Evolutionary conservation across 495 filamentous ascomycete genomes (phyloP), one percentile per base, ranked within the genome.

Genomic region (Penicillium cataractarum): DNA sequence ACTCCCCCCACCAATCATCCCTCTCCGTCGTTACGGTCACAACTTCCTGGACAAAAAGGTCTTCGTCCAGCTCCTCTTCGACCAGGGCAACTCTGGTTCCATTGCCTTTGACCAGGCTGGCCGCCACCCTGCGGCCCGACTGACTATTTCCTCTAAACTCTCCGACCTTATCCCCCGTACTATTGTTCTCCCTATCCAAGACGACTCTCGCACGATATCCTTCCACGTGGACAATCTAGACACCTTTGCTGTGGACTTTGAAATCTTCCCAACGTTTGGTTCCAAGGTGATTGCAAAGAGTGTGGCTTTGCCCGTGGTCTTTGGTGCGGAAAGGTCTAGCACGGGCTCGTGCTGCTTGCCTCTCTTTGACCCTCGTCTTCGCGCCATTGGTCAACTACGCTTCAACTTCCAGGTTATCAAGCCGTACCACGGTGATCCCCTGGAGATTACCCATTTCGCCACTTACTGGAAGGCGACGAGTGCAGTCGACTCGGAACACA

Each of bases 401-500:
- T 98, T 99, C 80, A 87, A 91, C 62, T 96, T 90, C 64, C 93
- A 97, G 72, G 90, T 98, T 35, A 97, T 99, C 71, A 97, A 96
- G 71, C 94, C 95, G 2, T 99, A 97, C 76, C 87, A 88, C 63
- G 94, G 96, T n/a, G 89, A 90, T 62, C 92, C 96, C 3, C 78
- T 98, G 39, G 96, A 98, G 72, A 97, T 99, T 56, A 96, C 94
- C 1, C 91, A 97, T 65, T 98, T 98, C 71, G 95, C 96, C 57
- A 98, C 95, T 3, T 99, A 99, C 76, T 99, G 95, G 95, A 98
- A 97, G 76, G 94, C 93, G 1, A 99, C 96, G 5, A 97, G 91
- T 68, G 92, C 96, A 61, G 79, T 93, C 46, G 92, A 96, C 69
- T 85, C 87, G 17, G 89, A 91, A 56, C 90, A 91, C 46, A 93